These are phyloP conservation scores for Trypanosoma boissoni DNA, from an alignment of 208 protist genomes.

Conservation along the genomic window DNA sequence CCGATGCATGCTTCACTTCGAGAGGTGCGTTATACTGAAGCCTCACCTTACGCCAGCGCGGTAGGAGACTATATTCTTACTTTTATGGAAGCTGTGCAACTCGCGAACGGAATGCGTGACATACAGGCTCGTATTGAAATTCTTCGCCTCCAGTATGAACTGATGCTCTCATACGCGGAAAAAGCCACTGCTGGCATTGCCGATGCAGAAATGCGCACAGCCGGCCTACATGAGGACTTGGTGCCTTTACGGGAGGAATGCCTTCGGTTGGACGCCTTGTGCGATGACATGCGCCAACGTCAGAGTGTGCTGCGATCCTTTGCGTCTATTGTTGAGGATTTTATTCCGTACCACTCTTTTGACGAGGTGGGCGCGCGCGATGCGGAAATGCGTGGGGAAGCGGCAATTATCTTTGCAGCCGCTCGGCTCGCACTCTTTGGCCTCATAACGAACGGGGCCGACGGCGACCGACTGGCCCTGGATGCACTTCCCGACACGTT, in stretches of 20 bases:
- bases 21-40: conserved; percentile 44
- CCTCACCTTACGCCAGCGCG: conserved; percentile 40
- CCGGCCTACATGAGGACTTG: not conserved
- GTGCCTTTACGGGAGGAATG: conserved; percentile 14
- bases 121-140: conserved; percentile 16
- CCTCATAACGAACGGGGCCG: conserved; percentile 24
- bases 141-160: conserved; percentile 15
- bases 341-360: conserved; percentile 40
- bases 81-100: conserved; percentile 38
- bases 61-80: conserved; percentile 53
- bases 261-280: conserved; percentile 19
- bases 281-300: conserved; percentile 19
- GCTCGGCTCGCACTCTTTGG: conserved; percentile 58
- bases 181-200: conserved; percentile 1
- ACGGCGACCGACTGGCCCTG: conserved; percentile 12
- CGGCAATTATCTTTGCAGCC: conserved; percentile 58
- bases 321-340: conserved; percentile 63
- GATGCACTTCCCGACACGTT: conserved; percentile 1
- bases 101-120: conserved; percentile 6
- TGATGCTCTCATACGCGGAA: conserved; percentile 16
- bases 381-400: conserved; percentile 36
- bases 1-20: conserved; percentile 32
- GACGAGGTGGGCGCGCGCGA: conserved; percentile 18
- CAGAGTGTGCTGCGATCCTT: conserved; percentile 46
- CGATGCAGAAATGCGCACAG: not conserved